phyloP scores from a whole-genome alignment of 495 filamentous ascomycete species.

The Immersiella caudata region DNA sequence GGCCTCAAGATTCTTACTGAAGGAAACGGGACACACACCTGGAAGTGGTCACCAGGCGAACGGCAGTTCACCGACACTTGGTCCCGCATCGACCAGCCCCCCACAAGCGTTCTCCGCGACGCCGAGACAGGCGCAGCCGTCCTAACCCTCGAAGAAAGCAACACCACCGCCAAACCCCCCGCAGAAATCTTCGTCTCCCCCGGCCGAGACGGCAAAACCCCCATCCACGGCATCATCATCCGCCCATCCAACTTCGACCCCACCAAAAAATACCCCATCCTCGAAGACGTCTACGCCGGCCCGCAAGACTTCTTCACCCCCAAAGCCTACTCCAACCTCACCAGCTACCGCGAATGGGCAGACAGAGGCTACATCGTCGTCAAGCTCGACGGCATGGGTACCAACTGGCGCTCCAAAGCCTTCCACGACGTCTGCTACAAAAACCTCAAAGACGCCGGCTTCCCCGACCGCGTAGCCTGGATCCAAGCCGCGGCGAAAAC shows the following conservation, averaged over 20 bases:
- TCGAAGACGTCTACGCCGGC: constrained; percentile 34
- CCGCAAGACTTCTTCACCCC: constrained; percentile 25
- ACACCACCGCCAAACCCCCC: constrained; percentile 5
- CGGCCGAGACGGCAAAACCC: constrained; percentile 28
- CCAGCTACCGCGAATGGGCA: constrained; percentile 22
- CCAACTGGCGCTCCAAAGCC: constrained; percentile 32
- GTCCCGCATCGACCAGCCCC: constrained; percentile 28
- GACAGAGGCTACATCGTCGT: constrained; percentile 32
- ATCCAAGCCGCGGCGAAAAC: constrained; percentile 21
- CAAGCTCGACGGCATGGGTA: constrained; percentile 33
- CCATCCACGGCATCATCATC: constrained; percentile 32
- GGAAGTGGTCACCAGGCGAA: constrained; percentile 27
- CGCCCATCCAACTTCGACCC: constrained; percentile 25
- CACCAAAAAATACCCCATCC: constrained; percentile 29
- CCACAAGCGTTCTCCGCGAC: constrained; percentile 22
- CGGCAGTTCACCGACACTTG: constrained; percentile 30
- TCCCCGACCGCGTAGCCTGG: constrained; percentile 34
- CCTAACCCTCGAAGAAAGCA: constrained; percentile 24
- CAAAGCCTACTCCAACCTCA: constrained; percentile 23
- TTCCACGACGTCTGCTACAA: constrained; percentile 33
- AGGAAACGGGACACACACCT: constrained; percentile 29
- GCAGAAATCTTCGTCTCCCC: constrained; percentile 27
- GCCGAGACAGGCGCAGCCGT: constrained; percentile 23
- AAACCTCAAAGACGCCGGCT: constrained; percentile 33
- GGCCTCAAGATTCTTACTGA: constrained; percentile 27